A percentile compares a stretch with the other conserved stretches of the same genome.
phyloP scores from a whole-genome alignment of 2,329 filamentous ascomycete species.

The Daldinia sp. region DNA sequence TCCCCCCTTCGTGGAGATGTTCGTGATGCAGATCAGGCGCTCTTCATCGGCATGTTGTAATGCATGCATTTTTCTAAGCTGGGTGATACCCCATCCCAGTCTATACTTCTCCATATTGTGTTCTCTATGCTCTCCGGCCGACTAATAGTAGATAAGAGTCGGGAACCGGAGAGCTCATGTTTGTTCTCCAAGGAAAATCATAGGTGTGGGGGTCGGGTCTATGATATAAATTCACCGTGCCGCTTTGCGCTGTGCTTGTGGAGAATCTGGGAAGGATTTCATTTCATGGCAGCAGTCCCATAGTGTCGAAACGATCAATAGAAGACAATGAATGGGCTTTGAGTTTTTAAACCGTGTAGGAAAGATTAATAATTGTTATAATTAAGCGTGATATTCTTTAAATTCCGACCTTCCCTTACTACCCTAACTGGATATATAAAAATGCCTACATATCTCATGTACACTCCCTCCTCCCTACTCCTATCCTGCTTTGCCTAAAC shows the following conservation, averaged over 20 bases:
- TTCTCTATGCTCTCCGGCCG: conserved; percentile 18
- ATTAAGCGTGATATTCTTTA: conserved; percentile 6
- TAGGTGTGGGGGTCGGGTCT: conserved; percentile 8
- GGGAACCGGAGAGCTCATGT: conserved; percentile 17
- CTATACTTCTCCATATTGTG: conserved; percentile 19
- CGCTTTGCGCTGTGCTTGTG: conserved; percentile 21
- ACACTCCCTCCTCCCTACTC: neutral
- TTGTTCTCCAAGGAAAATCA: conserved; percentile 28
- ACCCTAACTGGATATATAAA: conserved; percentile 16
- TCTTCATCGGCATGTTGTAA: conserved; percentile 26
- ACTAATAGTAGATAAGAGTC: conserved; percentile 33
- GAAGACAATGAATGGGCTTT: conserved; percentile 23
- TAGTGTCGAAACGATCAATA: conserved; percentile 34
- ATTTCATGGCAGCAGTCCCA: conserved; percentile 28
- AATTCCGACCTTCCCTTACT: neutral
- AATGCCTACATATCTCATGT: conserved; percentile 23
- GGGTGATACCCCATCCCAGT: conserved; percentile 36
- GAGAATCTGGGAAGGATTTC: conserved; percentile 22
- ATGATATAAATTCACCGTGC: conserved; percentile 13
- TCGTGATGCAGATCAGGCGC: conserved; percentile 26
- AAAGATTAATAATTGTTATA: conserved; percentile 10
- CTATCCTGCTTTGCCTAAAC: conserved; percentile 5
- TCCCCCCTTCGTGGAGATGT: conserved; percentile 24
- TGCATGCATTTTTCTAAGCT: conserved; percentile 35
- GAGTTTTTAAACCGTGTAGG: conserved; percentile 4